Percentiles rank a stretch among this genome's conserved stretches.
phyloP scores from a whole-genome alignment of 2,329 filamentous ascomycete species.

The Colletotrichum melonis region DNA sequence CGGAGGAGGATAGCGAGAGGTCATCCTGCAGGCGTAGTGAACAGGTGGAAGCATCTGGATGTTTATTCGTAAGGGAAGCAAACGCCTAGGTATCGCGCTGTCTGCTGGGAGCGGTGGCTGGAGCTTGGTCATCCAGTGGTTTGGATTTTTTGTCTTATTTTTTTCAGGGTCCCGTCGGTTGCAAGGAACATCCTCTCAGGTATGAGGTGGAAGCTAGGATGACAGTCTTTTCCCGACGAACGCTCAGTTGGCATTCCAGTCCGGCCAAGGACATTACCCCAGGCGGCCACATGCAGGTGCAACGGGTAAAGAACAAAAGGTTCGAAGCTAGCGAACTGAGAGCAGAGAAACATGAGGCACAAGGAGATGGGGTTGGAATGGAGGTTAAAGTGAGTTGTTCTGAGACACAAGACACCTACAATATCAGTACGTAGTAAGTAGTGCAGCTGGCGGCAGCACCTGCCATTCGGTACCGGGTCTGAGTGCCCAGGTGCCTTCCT shows the following conservation, averaged over 20 bases:
- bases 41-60: not conserved
- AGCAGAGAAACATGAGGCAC: not conserved
- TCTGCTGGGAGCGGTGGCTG: constrained; percentile 16
- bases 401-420: not conserved
- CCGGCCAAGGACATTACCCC: not conserved
- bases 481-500: not conserved
- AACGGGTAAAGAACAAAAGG: not conserved
- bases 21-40: no score
- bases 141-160: constrained; percentile 1
- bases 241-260: constrained; percentile 2
- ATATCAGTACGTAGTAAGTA: no score
- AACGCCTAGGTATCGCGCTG: not conserved
- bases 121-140: constrained; percentile 4
- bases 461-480: constrained; percentile 14
- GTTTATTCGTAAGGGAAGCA: not conserved
- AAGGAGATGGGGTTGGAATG: not conserved
- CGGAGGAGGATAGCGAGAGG: not conserved
- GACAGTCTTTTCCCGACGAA: not conserved
- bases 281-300: not conserved
- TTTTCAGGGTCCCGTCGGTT: constrained; percentile 25
- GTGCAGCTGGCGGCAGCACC: constrained; percentile 3
- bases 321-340: not conserved
- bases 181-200: constrained; percentile 30
- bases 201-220: constrained; percentile 15
- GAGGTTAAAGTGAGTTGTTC: not conserved